Evolutionary conservation across 805 yeast genomes (phyloP), one percentile per base, ranked within the genome.

Genomic region (Candida tammaniensis): DNA sequence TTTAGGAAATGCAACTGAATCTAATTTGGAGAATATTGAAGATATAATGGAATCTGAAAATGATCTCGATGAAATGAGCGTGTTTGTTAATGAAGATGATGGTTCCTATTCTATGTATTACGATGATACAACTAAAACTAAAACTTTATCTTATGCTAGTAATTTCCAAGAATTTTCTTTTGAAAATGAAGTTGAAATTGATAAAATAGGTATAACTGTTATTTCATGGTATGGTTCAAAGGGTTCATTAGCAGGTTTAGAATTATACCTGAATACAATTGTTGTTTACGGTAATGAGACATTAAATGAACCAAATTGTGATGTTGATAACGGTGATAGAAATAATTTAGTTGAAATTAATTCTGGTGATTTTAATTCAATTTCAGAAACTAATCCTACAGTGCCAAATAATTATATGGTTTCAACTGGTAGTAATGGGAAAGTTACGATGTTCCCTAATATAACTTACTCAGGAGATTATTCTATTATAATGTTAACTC

Each of bases 141-240:
- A 58, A 25, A 56, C 58, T 20, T 47, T 68, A 39, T 68, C 69
- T 1, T 74, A 70, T 43, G 70, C 73, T 1, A 32, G 64, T 3
- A 56, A 64, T n/a, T 87, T 70, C 50, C 91, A 84, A 51, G 96
- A 89, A 40, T 93, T 86, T 61, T 79, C 80, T 2, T 85, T 93
- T 52, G 84, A 79, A 24, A 82, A 91, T 53, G 58, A 68, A 3
- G 59, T 93, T 5, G 71, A 70, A 10, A 76, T 88, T 20, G 61
- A 72, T 26, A 64, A 72, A n/a, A 49, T 91, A 10, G 76, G 80
- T 15, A 61, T 93, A 9, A 72, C 81, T 37, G 71, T 87, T 1
- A 49, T 80, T 30, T 79, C 72, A 21, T 82, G 81, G 51, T 82
- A 81, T 54, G 96, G 96, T 2, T 42, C 60, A 8, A 70, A 68